Percentiles rank a stretch among this genome's conserved stretches.
Evolutionary conservation across 306 rosid genomes (phyloP).

Genomic region (Begonia fuchsioides): DNA sequence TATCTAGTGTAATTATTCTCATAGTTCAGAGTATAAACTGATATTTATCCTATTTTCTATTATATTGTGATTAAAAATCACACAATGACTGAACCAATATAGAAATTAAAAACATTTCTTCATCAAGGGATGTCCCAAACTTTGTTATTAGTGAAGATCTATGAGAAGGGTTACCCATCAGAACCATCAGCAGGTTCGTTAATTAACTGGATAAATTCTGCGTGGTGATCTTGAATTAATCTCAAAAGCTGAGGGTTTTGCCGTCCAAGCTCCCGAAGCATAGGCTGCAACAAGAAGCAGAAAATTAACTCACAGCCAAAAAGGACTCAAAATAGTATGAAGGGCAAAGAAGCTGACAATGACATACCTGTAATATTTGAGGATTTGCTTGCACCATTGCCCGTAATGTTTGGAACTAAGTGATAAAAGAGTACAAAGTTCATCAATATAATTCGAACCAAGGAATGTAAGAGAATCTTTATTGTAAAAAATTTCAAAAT

Average conservation of each 20-base stretch:
- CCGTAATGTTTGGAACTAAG: constrained; percentile 73
- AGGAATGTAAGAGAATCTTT: no score
- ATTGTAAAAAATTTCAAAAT: no score
- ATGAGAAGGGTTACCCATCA: constrained; percentile 59
- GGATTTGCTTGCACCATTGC: constrained; percentile 97
- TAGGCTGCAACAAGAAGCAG: constrained; percentile 49
- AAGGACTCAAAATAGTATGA: no score
- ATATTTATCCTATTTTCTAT: no score
- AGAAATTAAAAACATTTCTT: no score
- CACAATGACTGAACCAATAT: no score
- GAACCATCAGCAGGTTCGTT: constrained; percentile 82
- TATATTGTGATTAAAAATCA: no score
- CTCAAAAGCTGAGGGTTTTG: constrained; percentile 83
- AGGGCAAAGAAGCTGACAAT: constrained; percentile 4
- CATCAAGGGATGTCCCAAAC: no score
- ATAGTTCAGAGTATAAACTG: no score
- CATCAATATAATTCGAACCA: constrained; percentile 1
- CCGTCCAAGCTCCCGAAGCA: constrained; percentile 97
- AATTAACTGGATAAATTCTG: constrained; percentile 88
- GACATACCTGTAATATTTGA: constrained; percentile 71
- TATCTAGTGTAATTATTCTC: no score
- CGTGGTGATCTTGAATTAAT: constrained; percentile 75
- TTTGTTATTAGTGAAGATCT: no score
- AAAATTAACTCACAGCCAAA: constrained; percentile 7
- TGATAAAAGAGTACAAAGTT: background rate